phyloP scores from a whole-genome alignment of 768 basidiomycete genomes.

The Lepiota brunneoincarnata region DNA sequence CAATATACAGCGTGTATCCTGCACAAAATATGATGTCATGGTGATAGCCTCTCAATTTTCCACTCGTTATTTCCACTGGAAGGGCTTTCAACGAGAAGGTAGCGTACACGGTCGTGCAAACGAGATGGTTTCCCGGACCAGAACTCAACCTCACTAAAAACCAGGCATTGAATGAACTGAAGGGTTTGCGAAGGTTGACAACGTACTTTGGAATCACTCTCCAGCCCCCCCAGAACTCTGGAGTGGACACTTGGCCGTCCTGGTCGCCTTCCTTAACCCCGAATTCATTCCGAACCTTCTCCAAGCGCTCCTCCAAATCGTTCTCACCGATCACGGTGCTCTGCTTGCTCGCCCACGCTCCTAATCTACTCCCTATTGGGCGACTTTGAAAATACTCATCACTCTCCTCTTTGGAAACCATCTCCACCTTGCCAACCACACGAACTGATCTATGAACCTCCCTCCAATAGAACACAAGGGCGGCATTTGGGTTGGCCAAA shows the following conservation, averaged over 20 bases:
- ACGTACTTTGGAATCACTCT: constrained; percentile 86
- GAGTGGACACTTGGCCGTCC: constrained; percentile 62
- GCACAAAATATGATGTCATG: constrained; percentile 23
- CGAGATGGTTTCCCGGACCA: constrained; percentile 97
- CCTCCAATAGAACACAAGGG: constrained; percentile 89
- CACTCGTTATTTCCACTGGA: constrained; percentile 55
- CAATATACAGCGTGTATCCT: neutral
- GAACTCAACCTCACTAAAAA: constrained; percentile 86
- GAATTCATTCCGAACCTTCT: constrained; percentile 58
- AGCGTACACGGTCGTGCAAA: constrained; percentile 86
- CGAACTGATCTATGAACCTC: constrained; percentile 80
- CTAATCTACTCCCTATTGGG: constrained; percentile 80
- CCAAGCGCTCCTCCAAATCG: constrained; percentile 59
- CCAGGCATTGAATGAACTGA: constrained; percentile 13
- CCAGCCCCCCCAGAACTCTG: constrained; percentile 97
- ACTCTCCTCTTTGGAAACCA: constrained; percentile 67
- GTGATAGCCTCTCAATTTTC: constrained; percentile 79
- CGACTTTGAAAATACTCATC: constrained; percentile 80
- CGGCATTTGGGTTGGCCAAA: constrained; percentile 69
- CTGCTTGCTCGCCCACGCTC: constrained; percentile 94
- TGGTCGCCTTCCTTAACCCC: constrained; percentile 36
- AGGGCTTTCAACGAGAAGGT: constrained; percentile 52
- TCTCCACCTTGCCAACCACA: constrained; percentile 84
- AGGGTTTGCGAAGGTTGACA: neutral
- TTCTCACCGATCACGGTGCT: constrained; percentile 75